Evolutionary conservation across 2,329 filamentous ascomycete species (phyloP).

Genomic region (Cladosporium cucumerinum): DNA sequence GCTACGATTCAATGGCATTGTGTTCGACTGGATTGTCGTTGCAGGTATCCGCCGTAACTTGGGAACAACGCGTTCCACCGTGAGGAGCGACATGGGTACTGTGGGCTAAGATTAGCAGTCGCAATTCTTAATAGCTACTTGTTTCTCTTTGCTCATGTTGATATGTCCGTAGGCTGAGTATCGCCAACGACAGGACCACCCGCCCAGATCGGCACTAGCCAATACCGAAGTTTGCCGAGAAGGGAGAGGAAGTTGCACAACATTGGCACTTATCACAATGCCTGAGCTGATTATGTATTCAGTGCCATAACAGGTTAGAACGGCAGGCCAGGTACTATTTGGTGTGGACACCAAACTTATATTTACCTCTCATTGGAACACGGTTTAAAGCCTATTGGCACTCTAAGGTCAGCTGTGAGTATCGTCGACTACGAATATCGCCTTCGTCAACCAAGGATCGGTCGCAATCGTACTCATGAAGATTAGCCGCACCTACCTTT

Average conservation of each 20-base stretch:
- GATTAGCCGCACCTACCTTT: neutral
- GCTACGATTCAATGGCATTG: neutral
- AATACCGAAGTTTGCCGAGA: constrained; percentile 6
- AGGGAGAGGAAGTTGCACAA: neutral
- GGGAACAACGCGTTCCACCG: neutral
- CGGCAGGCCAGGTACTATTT: too few relatives aligned
- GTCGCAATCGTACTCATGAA: neutral
- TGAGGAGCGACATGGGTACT: neutral
- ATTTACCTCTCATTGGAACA: neutral
- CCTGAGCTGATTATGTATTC: neutral
- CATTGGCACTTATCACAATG: neutral
- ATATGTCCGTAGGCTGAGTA: neutral
- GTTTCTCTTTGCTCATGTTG: neutral
- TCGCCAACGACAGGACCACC: neutral
- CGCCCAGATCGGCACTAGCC: neutral
- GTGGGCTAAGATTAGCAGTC: neutral
- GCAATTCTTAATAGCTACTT: neutral
- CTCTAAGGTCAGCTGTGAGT: neutral
- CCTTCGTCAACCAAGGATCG: neutral
- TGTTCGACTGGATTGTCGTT: neutral
- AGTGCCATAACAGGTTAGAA: neutral
- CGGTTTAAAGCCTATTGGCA: neutral
- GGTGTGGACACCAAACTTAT: too few relatives aligned
- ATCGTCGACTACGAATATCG: neutral
- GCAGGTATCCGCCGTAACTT: neutral